Conservation (phyloP, 257 asterid genomes). For the Apocynum venetum region DNA sequence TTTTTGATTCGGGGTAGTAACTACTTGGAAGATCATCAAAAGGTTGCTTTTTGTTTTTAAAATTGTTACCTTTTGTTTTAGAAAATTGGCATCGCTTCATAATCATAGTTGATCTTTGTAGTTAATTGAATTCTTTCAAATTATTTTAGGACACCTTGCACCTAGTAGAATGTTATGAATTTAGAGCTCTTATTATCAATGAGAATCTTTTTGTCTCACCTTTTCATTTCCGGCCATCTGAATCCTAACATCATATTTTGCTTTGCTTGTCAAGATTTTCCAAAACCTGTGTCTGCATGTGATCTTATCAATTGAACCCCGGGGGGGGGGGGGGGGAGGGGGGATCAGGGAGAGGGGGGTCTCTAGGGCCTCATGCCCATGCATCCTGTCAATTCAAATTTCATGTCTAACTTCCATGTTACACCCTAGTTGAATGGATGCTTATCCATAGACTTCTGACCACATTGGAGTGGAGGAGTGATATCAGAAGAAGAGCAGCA, state of each 20-base stretch:
- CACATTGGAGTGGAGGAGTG: neutral
- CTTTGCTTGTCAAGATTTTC: neutral
- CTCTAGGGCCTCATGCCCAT: neutral
- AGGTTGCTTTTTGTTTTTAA: constrained; percentile 31
- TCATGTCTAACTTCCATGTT: neutral
- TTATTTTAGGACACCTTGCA: neutral
- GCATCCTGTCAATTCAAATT: neutral
- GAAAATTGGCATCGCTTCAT: neutral
- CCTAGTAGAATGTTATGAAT: neutral
- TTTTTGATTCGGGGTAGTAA: constrained; percentile 72
- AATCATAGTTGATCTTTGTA: neutral
- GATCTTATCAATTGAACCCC: neutral
- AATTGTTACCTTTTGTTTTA: neutral
- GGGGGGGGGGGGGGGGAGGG: too few relatives aligned
- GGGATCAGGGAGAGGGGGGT: too few relatives aligned
- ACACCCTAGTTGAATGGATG: neutral
- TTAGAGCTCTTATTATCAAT: neutral
- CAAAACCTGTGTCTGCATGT: neutral
- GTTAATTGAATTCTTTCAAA: neutral
- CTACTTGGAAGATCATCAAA: constrained; percentile 56
- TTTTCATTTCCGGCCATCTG: neutral
- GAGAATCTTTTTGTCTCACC: neutral
- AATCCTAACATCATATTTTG: neutral
- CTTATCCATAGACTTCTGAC: neutral
- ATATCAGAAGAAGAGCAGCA: neutral